Base-by-base conservation (phyloP, 371 early-diverging fungal genomes). In the Rozella allomycis region DNA sequence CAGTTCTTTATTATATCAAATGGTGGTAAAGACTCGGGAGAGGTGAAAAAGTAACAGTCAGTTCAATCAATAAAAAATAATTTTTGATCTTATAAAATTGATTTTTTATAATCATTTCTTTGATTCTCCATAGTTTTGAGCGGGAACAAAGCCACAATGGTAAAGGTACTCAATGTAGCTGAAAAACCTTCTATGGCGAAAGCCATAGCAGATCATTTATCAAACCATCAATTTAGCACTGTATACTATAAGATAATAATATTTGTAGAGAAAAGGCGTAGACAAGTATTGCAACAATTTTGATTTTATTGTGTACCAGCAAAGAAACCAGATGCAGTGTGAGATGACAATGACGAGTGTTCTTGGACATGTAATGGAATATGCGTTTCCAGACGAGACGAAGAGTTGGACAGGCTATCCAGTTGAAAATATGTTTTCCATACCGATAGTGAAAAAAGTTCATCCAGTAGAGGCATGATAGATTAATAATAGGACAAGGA, bases 111-210 rank as follows among this genome's bases (percentile, higher is more conserved):
- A n/a, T n/a, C n/a, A n/a, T n/a, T n/a, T n/a, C n/a, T n/a, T n/a
- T n/a, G n/a, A n/a, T n/a, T n/a, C n/a, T n/a, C n/a, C n/a, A n/a
- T n/a, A n/a, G n/a, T n/a, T n/a, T n/a, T n/a, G n/a, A n/a, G n/a
- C n/a, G n/a, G n/a, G n/a, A n/a, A n/a, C n/a, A 7, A 14, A 3
- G 7, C 11, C 7, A 4, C 9, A 23, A 20, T 14, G 12, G 11
- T 7, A 14, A 34, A 43, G 30, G 25, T 63, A 8, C 51, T 93
- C 23, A 85, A 87, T 51, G 90, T 99, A 23, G 99, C 99, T 34
- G 99, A 99, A 49, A 99, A 99, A 55, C 93, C 93, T 21, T 78
- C 84, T 30, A 82, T 93, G 40, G 74, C 96, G 11, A 88, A 81
- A 50, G 58, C 77, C n/a, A 68, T 93, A n/a, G 67, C 85, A 1